Evolutionary conservation across 2,329 filamentous ascomycete genomes (phyloP).

Genomic region (Periconia sp.): DNA sequence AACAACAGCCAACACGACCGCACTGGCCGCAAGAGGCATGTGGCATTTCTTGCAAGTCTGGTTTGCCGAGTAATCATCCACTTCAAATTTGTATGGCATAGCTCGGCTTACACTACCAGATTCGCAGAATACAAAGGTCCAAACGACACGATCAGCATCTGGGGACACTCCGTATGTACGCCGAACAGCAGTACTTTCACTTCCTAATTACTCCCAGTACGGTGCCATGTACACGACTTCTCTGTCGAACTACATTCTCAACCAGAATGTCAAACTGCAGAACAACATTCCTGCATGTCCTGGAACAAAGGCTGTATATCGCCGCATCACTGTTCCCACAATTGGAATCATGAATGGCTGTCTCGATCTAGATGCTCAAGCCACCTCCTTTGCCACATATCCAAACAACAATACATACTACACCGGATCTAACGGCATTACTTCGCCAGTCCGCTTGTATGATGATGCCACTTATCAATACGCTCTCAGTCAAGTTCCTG

Average conservation of each 20-base stretch:
- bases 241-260: slow-evolving; percentile 58
- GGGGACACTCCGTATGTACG: slow-evolving; percentile 8
- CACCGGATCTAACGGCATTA: slow-evolving; percentile 21
- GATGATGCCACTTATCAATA: too few relatives aligned
- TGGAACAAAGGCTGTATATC: slow-evolving; percentile 28
- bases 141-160: slow-evolving; percentile 9
- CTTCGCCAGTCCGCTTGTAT: slow-evolving; percentile 46
- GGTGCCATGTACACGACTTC: slow-evolving; percentile 61
- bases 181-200: neutral
- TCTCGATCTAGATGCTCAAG: slow-evolving; percentile 3
- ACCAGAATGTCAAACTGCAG: slow-evolving; percentile 58
- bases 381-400: slow-evolving; percentile 32
- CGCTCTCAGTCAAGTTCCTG: too few relatives aligned
- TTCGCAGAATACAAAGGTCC: slow-evolving; percentile 4
- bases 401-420: slow-evolving; percentile 64
- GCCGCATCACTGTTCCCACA: slow-evolving; percentile 9
- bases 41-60: slow-evolving; percentile 14
- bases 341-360: slow-evolving; percentile 15
- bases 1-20: slow-evolving; percentile 8
- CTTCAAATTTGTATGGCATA: neutral
- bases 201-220: slow-evolving; percentile 2
- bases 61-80: slow-evolving; percentile 6
- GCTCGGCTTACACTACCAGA: neutral
- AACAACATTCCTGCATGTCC: too few relatives aligned
- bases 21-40: slow-evolving; percentile 3